Percentiles rank a stretch among this genome's conserved stretches.
Evolutionary conservation across 768 basidiomycete species (phyloP).

Genomic region (Psilocybe cyanescens): DNA sequence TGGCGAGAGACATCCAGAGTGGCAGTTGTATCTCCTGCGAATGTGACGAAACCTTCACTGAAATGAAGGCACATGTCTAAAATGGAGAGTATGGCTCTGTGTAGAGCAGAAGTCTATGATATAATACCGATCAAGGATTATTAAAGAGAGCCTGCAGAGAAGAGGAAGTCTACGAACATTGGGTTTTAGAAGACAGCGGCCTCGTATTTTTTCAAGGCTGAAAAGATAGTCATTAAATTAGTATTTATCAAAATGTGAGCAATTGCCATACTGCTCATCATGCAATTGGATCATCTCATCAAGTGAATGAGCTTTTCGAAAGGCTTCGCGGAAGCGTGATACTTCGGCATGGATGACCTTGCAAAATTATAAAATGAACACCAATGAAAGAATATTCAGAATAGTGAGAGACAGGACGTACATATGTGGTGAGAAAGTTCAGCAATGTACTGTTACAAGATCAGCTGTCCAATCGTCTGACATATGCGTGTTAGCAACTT

Average conservation of each 20-base stretch:
- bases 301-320: constrained; percentile 60
- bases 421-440: constrained; percentile 76
- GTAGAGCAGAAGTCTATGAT: constrained; percentile 62
- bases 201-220: constrained; percentile 65
- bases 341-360: constrained; percentile 75
- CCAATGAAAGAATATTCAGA: not conserved
- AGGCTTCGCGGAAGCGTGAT: constrained; percentile 57
- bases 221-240: constrained; percentile 5
- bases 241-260: not conserved
- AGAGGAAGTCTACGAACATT: constrained; percentile 43
- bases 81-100: constrained; percentile 67
- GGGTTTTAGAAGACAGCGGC: constrained; percentile 64
- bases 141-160: not conserved
- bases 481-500: constrained; percentile 31
- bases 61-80: constrained; percentile 79
- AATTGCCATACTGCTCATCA: constrained; percentile 62
- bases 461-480: not conserved
- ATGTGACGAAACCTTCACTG: constrained; percentile 61
- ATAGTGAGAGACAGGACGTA: constrained; percentile 31
- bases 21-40: constrained; percentile 60
- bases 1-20: constrained; percentile 61
- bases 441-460: constrained; percentile 52
- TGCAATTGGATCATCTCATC: constrained; percentile 79
- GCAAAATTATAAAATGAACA: not conserved
- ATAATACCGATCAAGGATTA: constrained; percentile 2